Percentiles rank a stretch among this genome's conserved stretches.
phyloP scores from a whole-genome alignment of 495 filamentous ascomycete genomes.

The Melanomma pulvis-pyrius region DNA sequence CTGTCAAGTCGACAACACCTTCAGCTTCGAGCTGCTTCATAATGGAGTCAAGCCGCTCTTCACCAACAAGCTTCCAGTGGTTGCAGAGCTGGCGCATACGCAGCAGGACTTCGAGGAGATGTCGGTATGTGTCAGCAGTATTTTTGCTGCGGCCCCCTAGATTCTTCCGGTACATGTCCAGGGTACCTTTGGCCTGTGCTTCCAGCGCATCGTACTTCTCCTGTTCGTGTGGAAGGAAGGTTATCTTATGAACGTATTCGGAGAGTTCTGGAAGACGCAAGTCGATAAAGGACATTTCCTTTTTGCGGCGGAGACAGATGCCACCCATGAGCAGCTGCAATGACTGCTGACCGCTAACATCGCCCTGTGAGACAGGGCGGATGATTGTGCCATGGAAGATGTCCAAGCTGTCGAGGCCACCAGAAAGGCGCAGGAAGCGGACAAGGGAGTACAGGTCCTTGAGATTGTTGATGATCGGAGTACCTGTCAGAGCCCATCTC shows the following conservation, averaged over 20 bases:
- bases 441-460: conserved; percentile 83
- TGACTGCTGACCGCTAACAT: conserved; percentile 61
- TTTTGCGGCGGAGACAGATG: conserved; percentile 81
- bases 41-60: conserved; percentile 70
- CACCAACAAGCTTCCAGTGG: conserved; percentile 78
- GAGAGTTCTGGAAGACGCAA: conserved; percentile 76
- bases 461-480: conserved; percentile 65
- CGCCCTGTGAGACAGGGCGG: conserved; percentile 65
- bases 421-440: conserved; percentile 75
- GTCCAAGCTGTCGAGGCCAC: conserved; percentile 72
- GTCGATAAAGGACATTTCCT: conserved; percentile 89
- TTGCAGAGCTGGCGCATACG: conserved; percentile 86
- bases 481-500: conserved; percentile 74
- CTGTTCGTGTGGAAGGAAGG: conserved; percentile 73
- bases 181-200: conserved; percentile 72
- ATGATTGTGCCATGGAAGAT: conserved; percentile 78
- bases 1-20: conserved; percentile 69
- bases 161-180: conserved; percentile 60
- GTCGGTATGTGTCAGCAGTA: conserved; percentile 56
- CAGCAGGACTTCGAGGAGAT: conserved; percentile 79
- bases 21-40: conserved; percentile 66
- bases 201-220: conserved; percentile 80
- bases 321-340: conserved; percentile 78
- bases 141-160: conserved; percentile 44
- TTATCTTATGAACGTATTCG: conserved; percentile 78